Evolutionary conservation across 495 filamentous ascomycete genomes (phyloP), one percentile per base, ranked within the genome.

Genomic region (Filosporella fistucella): DNA sequence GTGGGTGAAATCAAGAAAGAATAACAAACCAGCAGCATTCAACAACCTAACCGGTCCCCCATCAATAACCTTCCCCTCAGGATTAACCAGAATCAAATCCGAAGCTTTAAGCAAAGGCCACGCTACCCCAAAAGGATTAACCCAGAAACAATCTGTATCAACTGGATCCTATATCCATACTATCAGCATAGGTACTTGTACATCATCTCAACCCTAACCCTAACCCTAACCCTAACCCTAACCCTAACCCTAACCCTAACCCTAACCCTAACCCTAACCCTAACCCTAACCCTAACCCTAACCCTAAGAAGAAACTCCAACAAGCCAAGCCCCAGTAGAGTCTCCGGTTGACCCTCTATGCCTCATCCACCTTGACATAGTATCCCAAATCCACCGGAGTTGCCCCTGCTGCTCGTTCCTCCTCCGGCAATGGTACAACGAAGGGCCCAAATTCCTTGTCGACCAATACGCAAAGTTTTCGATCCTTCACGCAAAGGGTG

Each of bases 71-170:
- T 80, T 63, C 2, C 85, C 86, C 1, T 66, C 55, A 37, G 81
- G 69, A 55, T 84, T 68, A 26, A 91, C 85, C 26, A 74, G 78
- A 51, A 91, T 86, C 23, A 91, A 71, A 57, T 89, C 84, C 9
- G 76, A 82, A 23, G 74, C 73, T 45, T 78, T 85, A 40, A 91
- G 85, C 45, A 82, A 61, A 17, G 75, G 77, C 64, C 88, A 90
- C 0, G 82, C 73, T 9, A 80, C 72, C 24, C 87, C 86, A 55
- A 89, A 86, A 0, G 87, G 87, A 51, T 90, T 90, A 17, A 90
- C 86, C 86, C 85, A 89, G 69, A 89, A 89, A 3, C 74, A 78
- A 6, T 60, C 57, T 0, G 82, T 78, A 28, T 86, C 80, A 11
- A 88, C 75, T 9, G 85, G 85, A 57, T 88, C 85, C 64, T 71